Evolutionary conservation across 2,329 filamentous ascomycete species (phyloP), one percentile per base, ranked within the genome.

Genomic region (Aspergillus sp.): DNA sequence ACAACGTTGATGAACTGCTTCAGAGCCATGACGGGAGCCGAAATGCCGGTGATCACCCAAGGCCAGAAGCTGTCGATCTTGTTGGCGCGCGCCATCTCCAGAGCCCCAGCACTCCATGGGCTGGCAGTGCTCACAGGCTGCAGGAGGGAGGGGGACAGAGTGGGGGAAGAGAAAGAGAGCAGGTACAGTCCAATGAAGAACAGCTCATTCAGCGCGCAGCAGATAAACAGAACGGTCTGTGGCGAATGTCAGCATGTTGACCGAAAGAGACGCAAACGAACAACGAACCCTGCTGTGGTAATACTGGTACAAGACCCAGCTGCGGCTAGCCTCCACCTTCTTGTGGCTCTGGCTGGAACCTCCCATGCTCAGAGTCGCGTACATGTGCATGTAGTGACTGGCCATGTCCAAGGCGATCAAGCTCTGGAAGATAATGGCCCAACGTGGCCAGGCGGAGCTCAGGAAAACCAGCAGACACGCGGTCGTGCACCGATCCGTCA

Each of bases 331-430:
- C 74, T 96, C 92, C 55, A 99, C 89, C 70, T 91, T 93, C 87
- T 99, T 99, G 82, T 99, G 95, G 81, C 92, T 91, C 69, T 86
- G 81, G 17, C 88, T 86, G 57, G 87, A 84, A 56, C 91, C 92
- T 57, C 90, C 92, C 87, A 97, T 95, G 66, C 89, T 89, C 71
- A 97, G 82, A 0, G 92, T 97, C 12, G 93, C 91, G 75, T 96
- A 98, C 95, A 99, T 99, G 81, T 99, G 95, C 83, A 98, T 94
- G 76, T 98, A 99, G 79, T 99, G 95, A 76, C 92, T 97, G 28
- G 95, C 91, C 66, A 99, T 85, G 78, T 99, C 95, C 70, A 99
- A 81, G 58, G 90, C 90, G 77, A 99, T 97, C 72, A 99, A 81
- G 48, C 89, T 87, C 81, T 99, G 95, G 84, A 99, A 99, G 61